These are phyloP conservation scores for Taphrina wiesneri DNA, from an alignment of 1,139 yeast species.

Conservation along the genomic window DNA sequence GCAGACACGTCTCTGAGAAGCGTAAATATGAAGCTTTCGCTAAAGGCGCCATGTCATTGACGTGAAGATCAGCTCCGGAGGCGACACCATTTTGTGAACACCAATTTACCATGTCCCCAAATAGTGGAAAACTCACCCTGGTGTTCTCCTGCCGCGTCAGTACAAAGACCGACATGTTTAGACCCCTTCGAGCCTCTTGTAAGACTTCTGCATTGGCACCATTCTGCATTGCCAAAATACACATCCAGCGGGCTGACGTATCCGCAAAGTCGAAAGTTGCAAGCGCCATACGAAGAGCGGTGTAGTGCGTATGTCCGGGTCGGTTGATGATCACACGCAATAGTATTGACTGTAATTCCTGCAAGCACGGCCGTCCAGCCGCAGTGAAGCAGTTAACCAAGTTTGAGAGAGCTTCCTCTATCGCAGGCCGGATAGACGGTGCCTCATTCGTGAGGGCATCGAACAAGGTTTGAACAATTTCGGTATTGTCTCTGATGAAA, in stretches of 20 bases:
- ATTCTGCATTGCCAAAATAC: constrained; percentile 63
- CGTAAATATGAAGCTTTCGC: neutral
- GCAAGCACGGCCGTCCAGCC: constrained; percentile 50
- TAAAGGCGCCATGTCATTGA: neutral
- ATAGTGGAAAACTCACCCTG: neutral
- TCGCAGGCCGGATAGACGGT: constrained; percentile 62
- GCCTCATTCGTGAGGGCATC: constrained; percentile 69
- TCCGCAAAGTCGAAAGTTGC: constrained; percentile 68
- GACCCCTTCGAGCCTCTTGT: constrained; percentile 80
- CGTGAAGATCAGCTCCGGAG: constrained; percentile 4
- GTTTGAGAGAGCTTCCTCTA: constrained; percentile 71
- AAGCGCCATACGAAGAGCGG: constrained; percentile 67
- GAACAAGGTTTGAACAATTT: constrained; percentile 65
- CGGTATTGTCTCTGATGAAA: constrained; percentile 52
- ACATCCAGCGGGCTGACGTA: constrained; percentile 65
- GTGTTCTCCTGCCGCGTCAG: constrained; percentile 37
- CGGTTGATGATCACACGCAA: constrained; percentile 47
- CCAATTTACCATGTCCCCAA: neutral
- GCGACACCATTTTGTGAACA: neutral
- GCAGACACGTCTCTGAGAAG: neutral
- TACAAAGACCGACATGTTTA: constrained; percentile 73
- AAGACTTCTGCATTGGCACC: constrained; percentile 66
- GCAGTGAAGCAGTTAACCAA: constrained; percentile 55
- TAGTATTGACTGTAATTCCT: constrained; percentile 52
- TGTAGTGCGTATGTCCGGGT: constrained; percentile 46